Percentiles rank a stretch among this genome's conserved stretches.
These are phyloP conservation scores for Penstemon eatonii DNA, from an alignment of 257 asterid species.

Conservation along the genomic window DNA sequence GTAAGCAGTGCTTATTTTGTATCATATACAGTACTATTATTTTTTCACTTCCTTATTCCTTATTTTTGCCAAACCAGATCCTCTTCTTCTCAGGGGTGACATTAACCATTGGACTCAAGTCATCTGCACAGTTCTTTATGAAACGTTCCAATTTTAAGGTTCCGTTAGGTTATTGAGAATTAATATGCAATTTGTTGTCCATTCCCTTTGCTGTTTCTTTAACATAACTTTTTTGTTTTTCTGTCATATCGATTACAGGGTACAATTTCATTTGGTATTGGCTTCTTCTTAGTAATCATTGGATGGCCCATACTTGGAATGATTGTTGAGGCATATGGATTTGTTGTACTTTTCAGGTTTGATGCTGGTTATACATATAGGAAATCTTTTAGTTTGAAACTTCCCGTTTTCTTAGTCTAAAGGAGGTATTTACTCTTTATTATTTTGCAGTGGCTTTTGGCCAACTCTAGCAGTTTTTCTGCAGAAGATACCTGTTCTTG, in stretches of 20 bases:
- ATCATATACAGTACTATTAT: not conserved
- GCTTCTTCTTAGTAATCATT: conserved; percentile 80
- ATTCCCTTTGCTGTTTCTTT: conserved; percentile 5
- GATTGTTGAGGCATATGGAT: conserved; percentile 95
- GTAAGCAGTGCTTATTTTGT: conserved; percentile 2
- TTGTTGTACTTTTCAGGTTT: conserved; percentile 90
- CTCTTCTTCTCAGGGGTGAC: conserved; percentile 94
- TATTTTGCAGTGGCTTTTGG: conserved; percentile 92
- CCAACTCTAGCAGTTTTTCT: conserved; percentile 89
- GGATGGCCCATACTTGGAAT: conserved; percentile 97
- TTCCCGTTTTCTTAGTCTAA: conserved; percentile 25
- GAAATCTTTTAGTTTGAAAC: conserved; percentile 1
- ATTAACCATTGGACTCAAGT: conserved; percentile 81
- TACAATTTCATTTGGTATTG: conserved; percentile 69
- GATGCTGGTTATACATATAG: not conserved
- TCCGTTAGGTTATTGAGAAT: conserved; percentile 14
- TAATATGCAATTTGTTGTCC: not conserved
- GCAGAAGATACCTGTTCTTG: conserved; percentile 88
- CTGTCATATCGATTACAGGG: conserved; percentile 52
- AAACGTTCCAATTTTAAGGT: conserved; percentile 89
- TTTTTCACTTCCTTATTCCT: conserved; percentile 6
- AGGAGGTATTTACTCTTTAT: conserved; percentile 17
- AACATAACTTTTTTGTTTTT: conserved; percentile 19
- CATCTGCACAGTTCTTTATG: conserved; percentile 88
- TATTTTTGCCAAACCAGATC: conserved; percentile 56